phyloP scores from a whole-genome alignment of 306 rosid genomes.

The Echinosophora koreensis region DNA sequence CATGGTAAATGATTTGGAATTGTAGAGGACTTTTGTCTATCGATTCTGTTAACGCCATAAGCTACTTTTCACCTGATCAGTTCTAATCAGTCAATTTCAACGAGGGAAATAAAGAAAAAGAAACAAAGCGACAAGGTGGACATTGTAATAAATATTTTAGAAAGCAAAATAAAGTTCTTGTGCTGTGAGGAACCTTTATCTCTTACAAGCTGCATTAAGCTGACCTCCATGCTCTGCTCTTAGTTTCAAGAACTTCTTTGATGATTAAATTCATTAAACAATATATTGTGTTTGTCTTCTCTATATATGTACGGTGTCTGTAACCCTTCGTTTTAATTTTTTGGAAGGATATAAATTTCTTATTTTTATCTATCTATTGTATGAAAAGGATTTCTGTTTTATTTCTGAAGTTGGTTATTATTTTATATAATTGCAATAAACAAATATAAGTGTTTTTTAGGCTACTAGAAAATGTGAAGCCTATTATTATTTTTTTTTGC shows the following conservation, averaged over 20 bases:
- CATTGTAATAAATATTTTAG: slow-evolving; percentile 29
- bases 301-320: background rate
- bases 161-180: slow-evolving; percentile 25
- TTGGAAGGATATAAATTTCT: background rate
- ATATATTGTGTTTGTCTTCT: slow-evolving; percentile 21
- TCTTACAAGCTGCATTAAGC: slow-evolving; percentile 32
- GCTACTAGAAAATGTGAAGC: slow-evolving; percentile 13
- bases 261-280: background rate
- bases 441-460: background rate
- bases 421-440: background rate
- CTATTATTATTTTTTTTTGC: background rate
- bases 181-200: slow-evolving; percentile 14
- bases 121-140: slow-evolving; percentile 6
- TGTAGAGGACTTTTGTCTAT: slow-evolving; percentile 39
- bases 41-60: slow-evolving; percentile 25
- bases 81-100: slow-evolving; percentile 23
- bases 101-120: background rate
- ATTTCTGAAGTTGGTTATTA: background rate
- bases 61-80: slow-evolving; percentile 11
- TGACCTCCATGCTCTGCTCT: slow-evolving; percentile 12
- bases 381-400: background rate
- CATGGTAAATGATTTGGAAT: slow-evolving; percentile 34
- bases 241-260: slow-evolving; percentile 29
- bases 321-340: background rate
- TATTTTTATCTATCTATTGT: slow-evolving; percentile 17